Conservation (phyloP, 148 eudicot genomes). For the Cornus suecica region DNA sequence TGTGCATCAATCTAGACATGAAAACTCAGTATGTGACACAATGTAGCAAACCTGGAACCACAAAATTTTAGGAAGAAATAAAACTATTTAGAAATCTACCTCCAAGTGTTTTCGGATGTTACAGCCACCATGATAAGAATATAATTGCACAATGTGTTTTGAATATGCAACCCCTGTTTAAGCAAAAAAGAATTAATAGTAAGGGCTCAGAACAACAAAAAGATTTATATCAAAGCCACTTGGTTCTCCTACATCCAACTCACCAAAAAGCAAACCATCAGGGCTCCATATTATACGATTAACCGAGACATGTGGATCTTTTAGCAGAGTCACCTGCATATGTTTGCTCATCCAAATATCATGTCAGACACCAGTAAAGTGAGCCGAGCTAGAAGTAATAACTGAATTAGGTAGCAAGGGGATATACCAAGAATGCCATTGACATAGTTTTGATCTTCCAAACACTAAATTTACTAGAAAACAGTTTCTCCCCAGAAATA, state of each 20-base stretch:
- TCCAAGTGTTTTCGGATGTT: constrained; percentile 17
- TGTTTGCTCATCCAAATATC: background rate
- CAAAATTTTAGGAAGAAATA: background rate
- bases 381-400: background rate
- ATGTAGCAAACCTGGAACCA: background rate
- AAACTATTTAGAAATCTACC: constrained; percentile 17
- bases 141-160: constrained; percentile 28
- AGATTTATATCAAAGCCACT: background rate
- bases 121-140: constrained; percentile 11
- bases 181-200: background rate
- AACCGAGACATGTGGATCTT: constrained; percentile 17
- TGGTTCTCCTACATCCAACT: background rate
- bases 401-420: background rate
- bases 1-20: constrained; percentile 37
- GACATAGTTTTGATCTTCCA: constrained; percentile 14
- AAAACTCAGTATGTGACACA: background rate
- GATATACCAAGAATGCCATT: constrained; percentile 13
- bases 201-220: background rate
- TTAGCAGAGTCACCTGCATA: constrained; percentile 19
- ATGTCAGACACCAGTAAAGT: constrained; percentile 1
- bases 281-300: constrained; percentile 24
- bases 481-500: constrained; percentile 10
- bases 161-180: constrained; percentile 33
- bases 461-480: constrained; percentile 11
- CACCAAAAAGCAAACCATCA: constrained; percentile 26